Conservation (phyloP, 257 asterid species). For the Solanum sejunctum region DNA sequence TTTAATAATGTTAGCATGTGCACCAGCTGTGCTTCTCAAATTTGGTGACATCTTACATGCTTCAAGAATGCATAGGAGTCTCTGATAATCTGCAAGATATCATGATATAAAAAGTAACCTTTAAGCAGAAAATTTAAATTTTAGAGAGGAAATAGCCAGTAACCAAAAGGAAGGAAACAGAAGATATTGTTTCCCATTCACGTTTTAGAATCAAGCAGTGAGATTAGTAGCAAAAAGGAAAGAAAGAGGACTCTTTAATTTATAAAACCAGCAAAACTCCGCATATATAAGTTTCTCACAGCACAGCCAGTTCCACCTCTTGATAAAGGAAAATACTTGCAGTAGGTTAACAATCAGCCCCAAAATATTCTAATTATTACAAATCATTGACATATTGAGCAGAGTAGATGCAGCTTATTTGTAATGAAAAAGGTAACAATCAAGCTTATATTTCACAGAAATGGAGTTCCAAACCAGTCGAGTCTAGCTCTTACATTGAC, state of each 20-base stretch:
- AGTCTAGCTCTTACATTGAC: no score
- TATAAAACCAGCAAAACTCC: neutral
- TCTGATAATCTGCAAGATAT: conserved; percentile 30
- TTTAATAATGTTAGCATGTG: conserved; percentile 41
- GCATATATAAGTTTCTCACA: neutral
- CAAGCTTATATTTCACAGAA: no score
- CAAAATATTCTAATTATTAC: neutral
- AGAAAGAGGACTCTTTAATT: neutral
- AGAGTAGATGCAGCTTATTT: neutral
- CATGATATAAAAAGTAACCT: neutral
- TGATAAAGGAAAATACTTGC: neutral
- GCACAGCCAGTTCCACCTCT: neutral
- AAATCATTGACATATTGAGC: neutral
- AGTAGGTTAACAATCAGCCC: neutral
- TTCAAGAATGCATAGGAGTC: conserved; percentile 32
- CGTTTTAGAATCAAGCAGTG: neutral
- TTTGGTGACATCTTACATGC: conserved; percentile 29
- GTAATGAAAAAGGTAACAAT: no score
- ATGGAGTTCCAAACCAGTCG: no score
- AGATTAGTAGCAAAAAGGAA: neutral
- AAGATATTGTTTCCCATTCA: neutral
- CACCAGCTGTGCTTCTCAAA: conserved; percentile 19
- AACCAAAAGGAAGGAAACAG: neutral
- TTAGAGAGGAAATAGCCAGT: neutral
- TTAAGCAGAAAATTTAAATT: neutral